phyloP scores from a whole-genome alignment of 1,284 basidiomycete species.

The Pseudozyma sp. region DNA sequence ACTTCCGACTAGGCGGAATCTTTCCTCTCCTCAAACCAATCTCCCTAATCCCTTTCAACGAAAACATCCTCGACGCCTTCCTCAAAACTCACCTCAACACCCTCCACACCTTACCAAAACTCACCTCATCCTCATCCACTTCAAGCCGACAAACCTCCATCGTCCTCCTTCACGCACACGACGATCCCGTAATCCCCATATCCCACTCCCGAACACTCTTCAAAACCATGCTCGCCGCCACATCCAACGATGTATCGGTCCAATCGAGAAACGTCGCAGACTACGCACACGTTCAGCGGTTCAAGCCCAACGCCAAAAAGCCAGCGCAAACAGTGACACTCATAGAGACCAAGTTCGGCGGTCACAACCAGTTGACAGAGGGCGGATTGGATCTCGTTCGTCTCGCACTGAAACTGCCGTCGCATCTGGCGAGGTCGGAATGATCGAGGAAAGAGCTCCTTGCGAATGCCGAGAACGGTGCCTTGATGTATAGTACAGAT shows the following conservation, averaged over 20 bases:
- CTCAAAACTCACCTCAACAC: constrained; percentile 75
- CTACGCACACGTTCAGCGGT: constrained; percentile 26
- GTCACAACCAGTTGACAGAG: constrained; percentile 54
- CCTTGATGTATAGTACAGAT: background rate
- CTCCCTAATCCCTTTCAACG: constrained; percentile 77
- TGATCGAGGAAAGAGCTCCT: background rate
- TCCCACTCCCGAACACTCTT: constrained; percentile 73
- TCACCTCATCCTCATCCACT: constrained; percentile 1
- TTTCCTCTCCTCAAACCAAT: constrained; percentile 80
- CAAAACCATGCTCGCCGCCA: constrained; percentile 1
- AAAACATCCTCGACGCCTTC: constrained; percentile 75
- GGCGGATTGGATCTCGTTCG: constrained; percentile 49
- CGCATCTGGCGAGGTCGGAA: constrained; percentile 8
- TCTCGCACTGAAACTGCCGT: constrained; percentile 18
- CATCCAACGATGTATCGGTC: background rate
- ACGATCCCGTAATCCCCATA: constrained; percentile 84
- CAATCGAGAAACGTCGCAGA: constrained; percentile 14
- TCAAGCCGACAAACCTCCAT: constrained; percentile 72
- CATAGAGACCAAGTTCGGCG: constrained; percentile 48
- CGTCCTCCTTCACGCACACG: constrained; percentile 81
- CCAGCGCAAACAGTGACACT: constrained; percentile 22
- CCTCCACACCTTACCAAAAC: constrained; percentile 18
- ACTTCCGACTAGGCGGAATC: constrained; percentile 74
- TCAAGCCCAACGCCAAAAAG: constrained; percentile 5
- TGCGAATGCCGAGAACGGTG: background rate